Percentiles rank a stretch among this genome's conserved stretches.
phyloP scores from a whole-genome alignment of 495 filamentous ascomycete species.

The Tuber brumale region DNA sequence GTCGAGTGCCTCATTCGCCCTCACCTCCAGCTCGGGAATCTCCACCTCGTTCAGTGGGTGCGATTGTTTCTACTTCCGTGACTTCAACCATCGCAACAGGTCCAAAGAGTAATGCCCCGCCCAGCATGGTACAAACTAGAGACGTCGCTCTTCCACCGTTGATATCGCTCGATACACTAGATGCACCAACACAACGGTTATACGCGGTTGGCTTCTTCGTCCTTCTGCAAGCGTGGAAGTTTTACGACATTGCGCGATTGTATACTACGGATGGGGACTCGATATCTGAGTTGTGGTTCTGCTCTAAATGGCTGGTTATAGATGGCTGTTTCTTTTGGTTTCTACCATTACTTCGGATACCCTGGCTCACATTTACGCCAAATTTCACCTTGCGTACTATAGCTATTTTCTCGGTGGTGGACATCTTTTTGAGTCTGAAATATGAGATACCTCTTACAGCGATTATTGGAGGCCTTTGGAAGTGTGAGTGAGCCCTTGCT shows the following conservation, averaged over 20 bases:
- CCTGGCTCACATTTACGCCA: conserved; percentile 58
- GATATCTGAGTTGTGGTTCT: conserved; percentile 59
- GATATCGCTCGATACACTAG: conserved; percentile 52
- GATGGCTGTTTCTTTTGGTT: conserved; percentile 80
- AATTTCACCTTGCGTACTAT: conserved; percentile 33
- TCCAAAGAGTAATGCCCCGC: conserved; percentile 7
- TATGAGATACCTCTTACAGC: conserved; percentile 57
- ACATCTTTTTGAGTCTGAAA: conserved; percentile 86
- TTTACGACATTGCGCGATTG: conserved; percentile 73
- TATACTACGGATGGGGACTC: conserved; percentile 39
- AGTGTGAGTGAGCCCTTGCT: conserved; percentile 23
- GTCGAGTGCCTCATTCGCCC: background rate
- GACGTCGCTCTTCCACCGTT: conserved; percentile 9
- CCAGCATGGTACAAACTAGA: conserved; percentile 18
- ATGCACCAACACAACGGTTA: conserved; percentile 79
- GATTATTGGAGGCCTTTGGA: conserved; percentile 32
- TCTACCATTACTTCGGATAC: conserved; percentile 76
- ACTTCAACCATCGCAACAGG: conserved; percentile 10
- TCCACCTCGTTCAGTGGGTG: background rate
- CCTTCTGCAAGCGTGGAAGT: conserved; percentile 64
- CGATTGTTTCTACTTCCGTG: background rate
- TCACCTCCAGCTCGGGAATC: background rate
- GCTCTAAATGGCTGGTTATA: conserved; percentile 83
- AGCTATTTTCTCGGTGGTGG: conserved; percentile 49
- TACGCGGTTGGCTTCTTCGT: conserved; percentile 74